Evolutionary conservation across 352 stramenopile genomes (phyloP), one percentile per base, ranked within the genome.

Genomic region (Phytophthora capsici): DNA sequence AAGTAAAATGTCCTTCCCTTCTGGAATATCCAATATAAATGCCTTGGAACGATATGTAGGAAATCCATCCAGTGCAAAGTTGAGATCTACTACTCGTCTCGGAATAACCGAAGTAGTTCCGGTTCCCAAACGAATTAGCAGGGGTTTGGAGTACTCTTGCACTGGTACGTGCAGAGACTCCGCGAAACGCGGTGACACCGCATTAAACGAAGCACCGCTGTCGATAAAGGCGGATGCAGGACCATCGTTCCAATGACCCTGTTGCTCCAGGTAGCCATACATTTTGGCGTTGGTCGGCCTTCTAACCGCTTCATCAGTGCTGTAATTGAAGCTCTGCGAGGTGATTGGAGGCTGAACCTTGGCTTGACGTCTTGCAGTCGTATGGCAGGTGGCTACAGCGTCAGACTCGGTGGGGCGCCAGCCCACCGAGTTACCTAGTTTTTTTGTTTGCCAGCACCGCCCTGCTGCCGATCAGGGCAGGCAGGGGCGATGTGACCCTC

Each of bases 181-280:
- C 13, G 53, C 41, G 10, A 62, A 30, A 12, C 32, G 41, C 9
- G 41, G 41, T 17, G 41, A 37, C n/a, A 61, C 1, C 7, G 54
- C 41, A 12, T 62, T 54, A 16, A 54, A 48, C 4, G 22, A 62
- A 23, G 32, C 43, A 30, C 32, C 54, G 40, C 43, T 32, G n/a
- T 55, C 43, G 43, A 62, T 45, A 62, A 62, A 55, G 17, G 54
- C 13, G 12, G 43, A 54, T 10, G 23, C 54, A 48, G 30, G 14
- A n/a, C 22, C 20, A 4, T 22, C 19, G 16, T 6, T 22, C 1
- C 45, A 2, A n/a, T 41, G 23, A 40, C 51, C 51, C 20, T 47
- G 16, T n/a, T 54, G 43, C 32, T 62, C 43, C 16, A 48, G 20
- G n/a, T 47, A 62, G 23, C 28, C 38, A 59, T 59, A 51, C 5